These are phyloP conservation scores for Puya raimondii DNA, from an alignment of 176 grass and related monocot genomes.

Conservation along the genomic window DNA sequence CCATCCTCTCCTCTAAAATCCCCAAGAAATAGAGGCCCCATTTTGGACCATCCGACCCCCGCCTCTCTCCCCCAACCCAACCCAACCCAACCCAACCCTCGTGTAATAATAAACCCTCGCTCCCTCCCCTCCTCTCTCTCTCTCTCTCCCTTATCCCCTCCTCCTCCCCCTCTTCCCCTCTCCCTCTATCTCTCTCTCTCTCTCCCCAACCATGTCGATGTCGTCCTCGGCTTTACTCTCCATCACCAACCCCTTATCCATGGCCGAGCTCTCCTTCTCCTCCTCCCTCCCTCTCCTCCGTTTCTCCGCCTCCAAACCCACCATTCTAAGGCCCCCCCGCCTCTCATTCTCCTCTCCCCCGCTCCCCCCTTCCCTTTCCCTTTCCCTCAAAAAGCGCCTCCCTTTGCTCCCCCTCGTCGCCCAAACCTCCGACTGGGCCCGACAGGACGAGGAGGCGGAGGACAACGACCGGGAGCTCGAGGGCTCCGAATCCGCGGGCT, in stretches of 20 bases:
- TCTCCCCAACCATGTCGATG: background rate
- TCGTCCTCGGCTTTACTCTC: background rate
- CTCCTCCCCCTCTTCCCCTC: background rate
- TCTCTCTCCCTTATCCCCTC: background rate
- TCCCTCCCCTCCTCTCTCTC: background rate
- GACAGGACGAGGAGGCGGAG: conserved; percentile 23
- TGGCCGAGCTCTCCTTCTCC: conserved; percentile 6
- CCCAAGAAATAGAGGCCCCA: too few species aligned
- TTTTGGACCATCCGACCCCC: too few species aligned
- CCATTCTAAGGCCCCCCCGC: conserved; percentile 1
- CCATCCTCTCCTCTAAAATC: too few species aligned
- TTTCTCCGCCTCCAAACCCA: conserved; percentile 10
- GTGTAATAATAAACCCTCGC: background rate
- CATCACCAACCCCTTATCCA: conserved; percentile 2
- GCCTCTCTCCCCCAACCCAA: too few species aligned
- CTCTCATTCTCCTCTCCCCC: conserved; percentile 13
- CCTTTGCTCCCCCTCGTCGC: conserved; percentile 9
- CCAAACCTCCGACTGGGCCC: conserved; percentile 38
- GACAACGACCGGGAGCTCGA: conserved; percentile 1
- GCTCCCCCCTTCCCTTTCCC: conserved; percentile 8
- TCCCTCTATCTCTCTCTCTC: background rate
- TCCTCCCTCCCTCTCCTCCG: background rate
- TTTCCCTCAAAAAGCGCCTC: conserved; percentile 26
- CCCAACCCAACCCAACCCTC: too few species aligned
- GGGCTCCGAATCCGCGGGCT: conserved; percentile 17